Percentiles rank a stretch among this genome's conserved stretches.
These are phyloP conservation scores for Xylaria longipes DNA, from an alignment of 495 filamentous ascomycete species.

Conservation along the genomic window DNA sequence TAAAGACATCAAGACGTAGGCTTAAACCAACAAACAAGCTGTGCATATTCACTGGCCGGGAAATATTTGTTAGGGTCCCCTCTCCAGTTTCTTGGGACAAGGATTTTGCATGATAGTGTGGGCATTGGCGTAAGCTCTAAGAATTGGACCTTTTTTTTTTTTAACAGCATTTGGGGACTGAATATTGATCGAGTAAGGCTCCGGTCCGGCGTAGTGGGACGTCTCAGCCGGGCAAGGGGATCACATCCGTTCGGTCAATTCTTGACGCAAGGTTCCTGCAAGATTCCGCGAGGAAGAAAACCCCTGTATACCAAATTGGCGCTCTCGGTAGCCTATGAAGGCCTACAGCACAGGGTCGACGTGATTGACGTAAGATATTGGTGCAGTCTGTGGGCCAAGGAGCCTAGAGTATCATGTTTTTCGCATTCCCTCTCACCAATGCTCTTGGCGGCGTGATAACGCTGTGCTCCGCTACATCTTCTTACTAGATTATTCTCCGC, in stretches of 20 bases:
- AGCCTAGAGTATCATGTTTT: not conserved
- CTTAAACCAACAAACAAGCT: not conserved
- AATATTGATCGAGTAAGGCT: slow-evolving; percentile 14
- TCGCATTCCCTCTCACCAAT: not conserved
- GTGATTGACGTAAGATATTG: slow-evolving; percentile 15
- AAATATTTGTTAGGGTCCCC: not conserved
- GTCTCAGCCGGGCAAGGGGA: slow-evolving; percentile 1
- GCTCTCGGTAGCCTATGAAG: slow-evolving; percentile 13
- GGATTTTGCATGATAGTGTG: not conserved
- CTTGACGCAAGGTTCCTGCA: slow-evolving; percentile 2
- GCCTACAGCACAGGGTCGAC: not conserved
- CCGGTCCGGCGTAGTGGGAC: slow-evolving; percentile 1
- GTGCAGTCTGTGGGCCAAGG: slow-evolving; percentile 1
- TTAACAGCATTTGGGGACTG: not conserved
- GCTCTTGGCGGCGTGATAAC: slow-evolving; percentile 11
- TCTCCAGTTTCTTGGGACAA: not conserved
- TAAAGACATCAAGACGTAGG: not conserved
- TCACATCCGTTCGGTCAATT: slow-evolving; percentile 12
- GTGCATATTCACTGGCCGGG: not conserved
- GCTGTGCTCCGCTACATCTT: slow-evolving; percentile 2
- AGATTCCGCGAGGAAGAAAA: not conserved
- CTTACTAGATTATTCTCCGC: not conserved
- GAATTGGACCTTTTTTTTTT: not conserved
- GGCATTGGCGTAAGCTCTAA: not conserved
- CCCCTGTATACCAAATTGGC: slow-evolving; percentile 6